Percentiles rank a stretch among this genome's conserved stretches.
Conservation (phyloP, 805 yeast genomes). For the Ogataea trehalophila region DNA sequence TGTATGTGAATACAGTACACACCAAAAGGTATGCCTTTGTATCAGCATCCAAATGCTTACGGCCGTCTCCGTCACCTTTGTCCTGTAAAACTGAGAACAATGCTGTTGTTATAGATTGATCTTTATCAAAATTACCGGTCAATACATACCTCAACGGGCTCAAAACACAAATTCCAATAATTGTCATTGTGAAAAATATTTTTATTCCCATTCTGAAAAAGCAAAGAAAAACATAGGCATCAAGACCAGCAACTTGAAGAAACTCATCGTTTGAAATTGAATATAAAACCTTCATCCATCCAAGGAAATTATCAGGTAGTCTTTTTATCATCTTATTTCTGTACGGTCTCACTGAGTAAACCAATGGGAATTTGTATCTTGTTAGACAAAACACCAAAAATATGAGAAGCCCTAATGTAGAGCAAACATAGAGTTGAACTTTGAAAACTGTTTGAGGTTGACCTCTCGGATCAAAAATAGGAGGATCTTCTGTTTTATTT, state of each 20-base stretch:
- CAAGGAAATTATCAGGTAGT: slow-evolving; percentile 44
- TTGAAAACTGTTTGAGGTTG: slow-evolving; percentile 52
- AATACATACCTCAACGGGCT: slow-evolving; percentile 49
- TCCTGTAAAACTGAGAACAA: slow-evolving; percentile 4
- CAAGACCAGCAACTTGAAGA: slow-evolving; percentile 52
- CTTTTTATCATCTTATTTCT: slow-evolving; percentile 39
- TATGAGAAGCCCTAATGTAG: slow-evolving; percentile 40
- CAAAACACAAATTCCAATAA: slow-evolving; percentile 43
- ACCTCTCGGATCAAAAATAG: slow-evolving; percentile 36
- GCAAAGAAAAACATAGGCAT: slow-evolving; percentile 54
- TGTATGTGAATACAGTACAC: slow-evolving; percentile 52
- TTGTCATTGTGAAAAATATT: slow-evolving; percentile 37
- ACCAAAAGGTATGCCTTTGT: slow-evolving; percentile 40
- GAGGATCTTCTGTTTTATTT: slow-evolving; percentile 28
- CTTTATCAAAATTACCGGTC: slow-evolving; percentile 44
- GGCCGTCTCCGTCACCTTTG: slow-evolving; percentile 6
- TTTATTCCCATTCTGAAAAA: slow-evolving; percentile 53
- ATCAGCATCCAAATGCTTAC: slow-evolving; percentile 16
- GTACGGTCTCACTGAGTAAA: slow-evolving; percentile 51
- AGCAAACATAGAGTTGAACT: slow-evolving; percentile 48
- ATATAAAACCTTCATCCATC: slow-evolving; percentile 49
- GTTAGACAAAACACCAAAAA: slow-evolving; percentile 46
- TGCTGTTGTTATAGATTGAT: slow-evolving; percentile 8
- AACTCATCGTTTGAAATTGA: slow-evolving; percentile 46
- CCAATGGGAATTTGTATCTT: slow-evolving; percentile 51